These are phyloP conservation scores for Colletotrichum theobromicola DNA, from an alignment of 2,329 filamentous ascomycete species.

Conservation along the genomic window DNA sequence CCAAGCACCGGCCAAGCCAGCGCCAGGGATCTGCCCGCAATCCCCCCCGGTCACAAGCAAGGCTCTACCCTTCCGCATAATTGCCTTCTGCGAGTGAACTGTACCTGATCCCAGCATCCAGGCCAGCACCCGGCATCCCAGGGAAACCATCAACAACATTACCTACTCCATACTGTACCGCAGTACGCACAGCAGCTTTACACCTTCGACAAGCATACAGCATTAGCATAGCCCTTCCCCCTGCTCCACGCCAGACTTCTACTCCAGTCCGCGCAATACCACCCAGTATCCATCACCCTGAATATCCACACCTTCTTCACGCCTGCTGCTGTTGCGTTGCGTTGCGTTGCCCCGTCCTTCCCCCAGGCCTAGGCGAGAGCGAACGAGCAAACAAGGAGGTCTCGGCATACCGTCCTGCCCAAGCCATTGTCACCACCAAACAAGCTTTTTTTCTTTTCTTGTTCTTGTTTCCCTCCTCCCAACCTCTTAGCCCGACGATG, in stretches of 20 bases:
- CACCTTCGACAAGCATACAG: not conserved
- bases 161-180: not conserved
- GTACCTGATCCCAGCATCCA: not conserved
- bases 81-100: not conserved
- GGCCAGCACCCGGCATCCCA: not conserved
- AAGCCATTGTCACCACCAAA: not conserved
- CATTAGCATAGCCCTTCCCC: not conserved
- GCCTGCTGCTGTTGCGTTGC: too few species aligned
- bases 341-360: constrained; percentile 13
- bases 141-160: not conserved
- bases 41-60: not conserved
- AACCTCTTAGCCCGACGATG: constrained; percentile 3
- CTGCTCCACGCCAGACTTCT: not conserved
- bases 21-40: constrained; percentile 16
- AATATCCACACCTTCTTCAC: constrained; percentile 1
- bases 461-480: not conserved
- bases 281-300: not conserved
- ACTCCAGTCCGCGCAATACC: not conserved
- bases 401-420: not conserved
- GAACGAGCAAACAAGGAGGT: not conserved
- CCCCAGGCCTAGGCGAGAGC: not conserved
- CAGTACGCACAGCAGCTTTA: not conserved
- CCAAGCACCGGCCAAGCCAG: constrained; percentile 17
- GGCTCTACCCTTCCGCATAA: not conserved
- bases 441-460: constrained; percentile 16